Conservation (phyloP, 164 flowering plant species). For the Piper betle region DNA sequence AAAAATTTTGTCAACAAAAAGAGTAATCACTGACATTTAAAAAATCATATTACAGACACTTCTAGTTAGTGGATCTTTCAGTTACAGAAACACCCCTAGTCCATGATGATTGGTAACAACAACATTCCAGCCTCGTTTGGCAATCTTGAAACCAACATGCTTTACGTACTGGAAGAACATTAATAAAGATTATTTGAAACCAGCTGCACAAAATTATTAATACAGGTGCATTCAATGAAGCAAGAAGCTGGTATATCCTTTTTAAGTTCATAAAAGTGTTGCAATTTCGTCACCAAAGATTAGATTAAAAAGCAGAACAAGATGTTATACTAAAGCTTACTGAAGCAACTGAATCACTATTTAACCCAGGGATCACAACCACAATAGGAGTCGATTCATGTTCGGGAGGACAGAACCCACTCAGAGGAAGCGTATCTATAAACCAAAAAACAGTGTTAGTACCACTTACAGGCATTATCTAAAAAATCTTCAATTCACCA, state of each 20-base stretch:
- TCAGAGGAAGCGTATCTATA: slow-evolving; percentile 6
- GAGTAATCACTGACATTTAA: no score
- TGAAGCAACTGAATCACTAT: slow-evolving; percentile 74
- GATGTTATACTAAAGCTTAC: slow-evolving; percentile 31
- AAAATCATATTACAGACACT: neutral
- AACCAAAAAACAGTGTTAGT: no score
- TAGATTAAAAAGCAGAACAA: no score
- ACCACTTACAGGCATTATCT: no score
- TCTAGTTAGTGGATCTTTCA: slow-evolving; percentile 18
- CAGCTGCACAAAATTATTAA: no score
- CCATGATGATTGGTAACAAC: slow-evolving; percentile 53
- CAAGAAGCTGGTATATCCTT: no score
- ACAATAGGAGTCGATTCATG: slow-evolving; percentile 72
- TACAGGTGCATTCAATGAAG: no score
- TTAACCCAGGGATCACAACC: slow-evolving; percentile 78
- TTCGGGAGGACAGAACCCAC: slow-evolving; percentile 23
- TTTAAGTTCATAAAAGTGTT: no score
- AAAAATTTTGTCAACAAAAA: no score
- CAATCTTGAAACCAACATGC: slow-evolving; percentile 31
- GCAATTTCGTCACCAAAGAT: no score
- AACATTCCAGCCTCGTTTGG: slow-evolving; percentile 39
- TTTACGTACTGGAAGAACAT: slow-evolving; percentile 28
- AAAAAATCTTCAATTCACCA: no score
- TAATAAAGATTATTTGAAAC: neutral
- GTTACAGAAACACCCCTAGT: slow-evolving; percentile 44